Conservation (phyloP, 306 rosid species). For the Trifolium repens region DNA sequence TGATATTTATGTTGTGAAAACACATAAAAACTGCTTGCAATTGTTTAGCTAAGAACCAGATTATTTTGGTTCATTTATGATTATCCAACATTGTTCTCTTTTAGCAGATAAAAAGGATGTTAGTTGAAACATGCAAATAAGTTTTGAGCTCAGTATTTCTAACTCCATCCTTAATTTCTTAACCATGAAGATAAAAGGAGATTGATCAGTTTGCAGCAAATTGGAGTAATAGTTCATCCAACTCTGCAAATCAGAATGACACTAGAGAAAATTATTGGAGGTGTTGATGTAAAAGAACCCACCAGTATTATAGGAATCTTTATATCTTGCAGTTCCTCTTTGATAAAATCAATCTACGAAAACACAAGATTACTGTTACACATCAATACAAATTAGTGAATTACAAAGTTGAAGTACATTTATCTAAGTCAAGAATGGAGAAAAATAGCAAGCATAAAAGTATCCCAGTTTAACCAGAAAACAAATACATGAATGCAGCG, state of each 20-base stretch:
- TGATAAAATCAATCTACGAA: slow-evolving; percentile 75
- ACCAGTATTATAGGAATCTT: slow-evolving; percentile 85
- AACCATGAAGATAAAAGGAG: slow-evolving; percentile 28
- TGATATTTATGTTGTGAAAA: slow-evolving; percentile 12
- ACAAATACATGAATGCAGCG: neutral
- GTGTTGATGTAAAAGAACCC: slow-evolving; percentile 43
- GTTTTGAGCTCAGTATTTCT: slow-evolving; percentile 16
- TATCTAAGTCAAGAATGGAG: slow-evolving; percentile 30
- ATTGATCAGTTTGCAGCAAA: slow-evolving; percentile 15
- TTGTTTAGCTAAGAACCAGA: slow-evolving; percentile 32
- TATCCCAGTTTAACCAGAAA: slow-evolving; percentile 12
- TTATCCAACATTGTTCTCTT: slow-evolving; percentile 30
- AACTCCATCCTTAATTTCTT: neutral
- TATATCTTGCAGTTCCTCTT: slow-evolving; percentile 63
- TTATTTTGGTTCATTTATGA: slow-evolving; percentile 17
- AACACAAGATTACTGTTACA: slow-evolving; percentile 38
- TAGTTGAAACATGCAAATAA: slow-evolving; percentile 16
- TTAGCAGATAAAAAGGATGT: slow-evolving; percentile 26
- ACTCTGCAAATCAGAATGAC: slow-evolving; percentile 18
- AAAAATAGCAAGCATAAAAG: slow-evolving; percentile 30
- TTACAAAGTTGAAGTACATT: slow-evolving; percentile 10
- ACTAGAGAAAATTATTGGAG: slow-evolving; percentile 23
- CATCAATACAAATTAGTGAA: slow-evolving; percentile 6
- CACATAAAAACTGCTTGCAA: neutral
- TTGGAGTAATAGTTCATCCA: slow-evolving; percentile 14